These are phyloP conservation scores for Alliaria petiolata DNA, from an alignment of 345 rosid genomes.

Conservation along the genomic window DNA sequence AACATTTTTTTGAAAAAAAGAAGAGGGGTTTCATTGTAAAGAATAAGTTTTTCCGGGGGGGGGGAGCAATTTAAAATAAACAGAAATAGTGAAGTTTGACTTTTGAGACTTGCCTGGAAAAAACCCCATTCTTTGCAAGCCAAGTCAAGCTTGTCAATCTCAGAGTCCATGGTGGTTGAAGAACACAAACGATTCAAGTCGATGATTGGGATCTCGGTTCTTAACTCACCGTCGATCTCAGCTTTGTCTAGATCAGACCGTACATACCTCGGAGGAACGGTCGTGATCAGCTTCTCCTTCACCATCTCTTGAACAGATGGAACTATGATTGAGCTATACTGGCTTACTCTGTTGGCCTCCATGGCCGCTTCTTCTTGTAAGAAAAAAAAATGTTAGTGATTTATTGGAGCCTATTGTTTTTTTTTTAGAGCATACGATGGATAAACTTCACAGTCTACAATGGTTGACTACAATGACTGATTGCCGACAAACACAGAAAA, in stretches of 20 bases:
- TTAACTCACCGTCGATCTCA: not conserved
- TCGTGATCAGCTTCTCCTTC: not conserved
- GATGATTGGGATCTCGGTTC: constrained; percentile 1
- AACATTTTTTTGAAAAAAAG: not conserved
- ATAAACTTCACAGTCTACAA: not conserved
- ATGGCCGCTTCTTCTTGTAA: not conserved
- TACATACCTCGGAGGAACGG: constrained; percentile 18
- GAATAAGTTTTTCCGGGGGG: too few species aligned
- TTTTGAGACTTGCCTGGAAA: constrained; percentile 12
- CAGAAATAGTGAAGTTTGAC: constrained; percentile 20
- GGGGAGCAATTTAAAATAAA: constrained; percentile 26
- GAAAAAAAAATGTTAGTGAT: not conserved
- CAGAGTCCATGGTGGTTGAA: constrained; percentile 6
- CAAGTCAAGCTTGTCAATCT: constrained; percentile 35
- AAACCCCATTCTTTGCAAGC: constrained; percentile 69
- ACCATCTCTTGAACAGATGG: constrained; percentile 30
- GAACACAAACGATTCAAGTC: constrained; percentile 14
- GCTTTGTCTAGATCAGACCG: constrained; percentile 8
- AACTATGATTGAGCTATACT: constrained; percentile 8
- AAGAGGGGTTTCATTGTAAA: not conserved
- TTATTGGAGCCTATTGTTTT: not conserved
- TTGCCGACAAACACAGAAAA: too few species aligned
- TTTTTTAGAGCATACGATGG: too few species aligned
- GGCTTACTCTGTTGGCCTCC: not conserved
- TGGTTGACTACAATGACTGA: too few species aligned